Evolutionary conservation across 441 rosid species (phyloP).

Genomic region (Iberis amara): DNA sequence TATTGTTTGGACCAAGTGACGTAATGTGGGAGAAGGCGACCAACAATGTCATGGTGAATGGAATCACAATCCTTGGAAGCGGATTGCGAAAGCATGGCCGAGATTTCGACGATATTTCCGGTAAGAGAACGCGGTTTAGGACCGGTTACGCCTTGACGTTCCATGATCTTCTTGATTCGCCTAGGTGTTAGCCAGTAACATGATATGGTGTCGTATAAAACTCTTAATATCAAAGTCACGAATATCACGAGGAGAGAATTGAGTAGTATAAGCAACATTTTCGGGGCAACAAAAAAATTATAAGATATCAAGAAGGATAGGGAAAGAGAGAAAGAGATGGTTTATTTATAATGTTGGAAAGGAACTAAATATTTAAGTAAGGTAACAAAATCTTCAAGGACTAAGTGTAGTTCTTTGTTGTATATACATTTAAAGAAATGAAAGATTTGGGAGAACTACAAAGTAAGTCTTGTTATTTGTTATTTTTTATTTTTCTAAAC

Average conservation of each 20-base stretch:
- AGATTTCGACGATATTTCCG: constrained; percentile 71
- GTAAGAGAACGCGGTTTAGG: constrained; percentile 62
- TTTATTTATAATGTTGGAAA: constrained; percentile 22
- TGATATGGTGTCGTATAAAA: constrained; percentile 48
- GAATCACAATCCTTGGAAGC: constrained; percentile 54
- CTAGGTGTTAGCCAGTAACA: constrained; percentile 70
- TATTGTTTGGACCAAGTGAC: constrained; percentile 68
- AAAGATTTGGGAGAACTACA: constrained; percentile 17
- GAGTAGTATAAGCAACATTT: constrained; percentile 33
- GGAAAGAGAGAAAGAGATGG: not conserved
- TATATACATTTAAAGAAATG: constrained; percentile 6
- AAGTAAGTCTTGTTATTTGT: constrained; percentile 8
- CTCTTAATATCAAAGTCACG: constrained; percentile 32
- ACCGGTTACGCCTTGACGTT: constrained; percentile 78
- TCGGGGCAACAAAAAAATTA: not conserved
- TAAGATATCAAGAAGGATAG: not conserved
- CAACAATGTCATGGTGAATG: constrained; percentile 67
- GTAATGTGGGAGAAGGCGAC: constrained; percentile 80
- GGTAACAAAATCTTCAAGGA: constrained; percentile 11
- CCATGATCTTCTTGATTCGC: constrained; percentile 72
- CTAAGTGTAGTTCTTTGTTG: constrained; percentile 12
- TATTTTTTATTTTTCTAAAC: not conserved
- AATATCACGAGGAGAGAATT: constrained; percentile 33
- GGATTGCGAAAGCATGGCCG: constrained; percentile 51
- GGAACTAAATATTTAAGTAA: not conserved